Percentiles rank a stretch among this genome's conserved stretches.
Conservation (phyloP, 768 basidiomycete species). For the Termitomyces sp. region DNA sequence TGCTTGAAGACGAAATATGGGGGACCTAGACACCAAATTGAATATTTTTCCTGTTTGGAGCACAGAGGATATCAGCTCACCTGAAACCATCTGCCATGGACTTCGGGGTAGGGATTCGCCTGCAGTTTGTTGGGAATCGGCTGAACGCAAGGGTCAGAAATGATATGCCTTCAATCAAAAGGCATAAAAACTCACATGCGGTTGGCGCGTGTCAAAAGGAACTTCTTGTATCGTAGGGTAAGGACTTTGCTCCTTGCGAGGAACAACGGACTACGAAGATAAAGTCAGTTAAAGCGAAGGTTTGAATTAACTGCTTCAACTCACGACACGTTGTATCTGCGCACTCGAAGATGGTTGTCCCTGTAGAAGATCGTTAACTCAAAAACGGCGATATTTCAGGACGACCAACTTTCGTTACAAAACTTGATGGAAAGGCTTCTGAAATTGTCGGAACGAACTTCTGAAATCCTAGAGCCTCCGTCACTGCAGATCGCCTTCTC, state of each 20-base stretch:
- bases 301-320: background rate
- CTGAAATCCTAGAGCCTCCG: background rate
- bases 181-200: background rate
- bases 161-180: background rate
- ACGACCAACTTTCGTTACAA: background rate
- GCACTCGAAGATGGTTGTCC: background rate
- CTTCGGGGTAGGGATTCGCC: background rate
- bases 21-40: background rate
- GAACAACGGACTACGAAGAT: background rate
- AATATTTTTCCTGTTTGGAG: no score
- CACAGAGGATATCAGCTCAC: conserved; percentile 4
- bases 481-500: background rate
- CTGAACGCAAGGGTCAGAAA: background rate
- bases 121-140: background rate
- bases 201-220: background rate
- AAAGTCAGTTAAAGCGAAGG: background rate
- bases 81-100: background rate
- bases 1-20: background rate
- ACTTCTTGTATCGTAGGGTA: background rate
- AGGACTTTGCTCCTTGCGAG: background rate
- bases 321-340: background rate
- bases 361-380: background rate
- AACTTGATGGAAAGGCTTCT: background rate
- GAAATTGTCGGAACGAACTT: background rate
- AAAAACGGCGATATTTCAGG: background rate